These are phyloP conservation scores for Leccinum subgranulosum DNA, from an alignment of 768 basidiomycete species.

Conservation along the genomic window DNA sequence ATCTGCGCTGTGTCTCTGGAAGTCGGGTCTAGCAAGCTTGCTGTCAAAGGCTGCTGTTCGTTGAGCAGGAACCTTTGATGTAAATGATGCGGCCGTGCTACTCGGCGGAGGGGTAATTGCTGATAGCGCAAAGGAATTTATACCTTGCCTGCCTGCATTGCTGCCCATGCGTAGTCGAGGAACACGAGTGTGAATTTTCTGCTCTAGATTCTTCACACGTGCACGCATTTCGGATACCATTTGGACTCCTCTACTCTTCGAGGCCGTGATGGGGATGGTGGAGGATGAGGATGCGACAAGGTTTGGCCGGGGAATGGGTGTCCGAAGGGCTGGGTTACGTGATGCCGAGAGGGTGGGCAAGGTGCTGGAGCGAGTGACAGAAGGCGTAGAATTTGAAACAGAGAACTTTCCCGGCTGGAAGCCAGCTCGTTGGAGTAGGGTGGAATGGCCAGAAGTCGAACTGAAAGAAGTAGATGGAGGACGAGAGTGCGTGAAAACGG, in stretches of 20 bases:
- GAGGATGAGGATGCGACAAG: conserved; percentile 38
- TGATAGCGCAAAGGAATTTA: conserved; percentile 36
- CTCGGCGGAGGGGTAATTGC: conserved; percentile 35
- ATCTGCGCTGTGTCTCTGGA: conserved; percentile 45
- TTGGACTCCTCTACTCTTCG: conserved; percentile 80
- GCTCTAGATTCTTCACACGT: conserved; percentile 75
- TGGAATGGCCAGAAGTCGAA: conserved; percentile 40
- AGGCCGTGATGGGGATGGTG: conserved; percentile 40
- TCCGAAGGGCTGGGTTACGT: conserved; percentile 43
- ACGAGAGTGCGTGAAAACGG: conserved; percentile 33
- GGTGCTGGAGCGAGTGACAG: conserved; percentile 56
- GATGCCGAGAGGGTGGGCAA: conserved; percentile 50
- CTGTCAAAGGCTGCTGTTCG: conserved; percentile 17
- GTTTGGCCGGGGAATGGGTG: conserved; percentile 38
- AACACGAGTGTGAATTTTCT: conserved; percentile 85
- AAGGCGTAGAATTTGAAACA: conserved; percentile 41
- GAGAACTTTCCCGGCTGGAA: conserved; percentile 45
- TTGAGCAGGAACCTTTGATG: conserved; percentile 15
- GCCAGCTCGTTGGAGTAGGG: conserved; percentile 50
- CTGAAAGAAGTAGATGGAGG: conserved; percentile 30
- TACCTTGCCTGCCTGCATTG: conserved; percentile 52
- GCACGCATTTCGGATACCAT: conserved; percentile 94
- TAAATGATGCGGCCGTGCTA: conserved; percentile 35
- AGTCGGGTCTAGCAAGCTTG: conserved; percentile 21
- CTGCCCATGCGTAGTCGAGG: conserved; percentile 82